A percentile compares a stretch with the other conserved stretches of the same genome.
Conservation (phyloP, 2,329 filamentous ascomycete genomes). For the Ceratocystis diversiconidia region DNA sequence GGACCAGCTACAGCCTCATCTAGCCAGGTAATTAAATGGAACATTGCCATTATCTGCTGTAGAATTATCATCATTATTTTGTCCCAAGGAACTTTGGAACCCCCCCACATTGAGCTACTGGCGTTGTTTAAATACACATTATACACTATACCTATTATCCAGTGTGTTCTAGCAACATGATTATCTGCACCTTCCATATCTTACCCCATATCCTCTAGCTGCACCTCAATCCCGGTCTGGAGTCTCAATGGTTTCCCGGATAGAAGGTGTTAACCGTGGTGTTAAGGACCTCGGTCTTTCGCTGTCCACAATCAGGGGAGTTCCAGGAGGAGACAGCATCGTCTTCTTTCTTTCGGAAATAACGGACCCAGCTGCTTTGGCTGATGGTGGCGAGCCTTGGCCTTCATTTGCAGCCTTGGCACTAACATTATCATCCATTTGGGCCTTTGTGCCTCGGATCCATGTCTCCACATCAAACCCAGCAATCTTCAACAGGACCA, state of each 20-base stretch:
- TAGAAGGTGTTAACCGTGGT: constrained; percentile 35
- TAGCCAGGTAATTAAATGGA: not conserved
- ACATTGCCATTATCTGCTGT: not conserved
- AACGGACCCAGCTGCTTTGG: not conserved
- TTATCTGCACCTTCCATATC: not conserved
- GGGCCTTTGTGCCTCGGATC: not conserved
- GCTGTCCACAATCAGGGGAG: not conserved
- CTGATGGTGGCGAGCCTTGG: no score
- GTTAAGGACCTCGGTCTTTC: not conserved
- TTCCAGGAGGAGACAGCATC: not conserved
- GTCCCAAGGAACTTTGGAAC: not conserved
- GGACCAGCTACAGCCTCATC: not conserved
- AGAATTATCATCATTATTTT: not conserved
- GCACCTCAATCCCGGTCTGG: constrained; percentile 57
- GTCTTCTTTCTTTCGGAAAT: not conserved
- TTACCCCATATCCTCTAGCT: not conserved
- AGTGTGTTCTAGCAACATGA: not conserved
- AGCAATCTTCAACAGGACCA: not conserved
- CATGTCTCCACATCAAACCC: constrained; percentile 14
- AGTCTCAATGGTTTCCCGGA: constrained; percentile 38
- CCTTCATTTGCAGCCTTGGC: not conserved
- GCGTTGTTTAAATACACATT: constrained; percentile 1
- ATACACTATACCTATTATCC: not conserved
- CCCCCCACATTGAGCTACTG: not conserved
- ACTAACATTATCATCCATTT: not conserved